Conservation (phyloP, 805 yeast species). For the Wilhelminamyces savonicus region DNA sequence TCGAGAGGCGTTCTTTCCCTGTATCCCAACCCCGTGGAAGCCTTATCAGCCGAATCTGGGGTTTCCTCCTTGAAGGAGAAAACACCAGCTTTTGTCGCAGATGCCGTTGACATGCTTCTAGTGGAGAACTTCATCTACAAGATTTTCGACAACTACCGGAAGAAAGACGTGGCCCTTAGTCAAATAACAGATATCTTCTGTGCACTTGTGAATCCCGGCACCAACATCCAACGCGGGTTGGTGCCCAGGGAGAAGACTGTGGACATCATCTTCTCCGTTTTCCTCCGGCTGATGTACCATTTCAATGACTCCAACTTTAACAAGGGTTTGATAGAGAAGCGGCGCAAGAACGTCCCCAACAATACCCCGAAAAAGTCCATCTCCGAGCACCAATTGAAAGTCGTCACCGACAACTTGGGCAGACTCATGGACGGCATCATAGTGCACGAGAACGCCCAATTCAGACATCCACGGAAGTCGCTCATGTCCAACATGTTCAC, state of each 20-base stretch:
- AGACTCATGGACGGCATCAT: slow-evolving; percentile 17
- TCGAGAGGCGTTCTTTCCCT: not conserved
- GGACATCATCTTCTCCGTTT: slow-evolving; percentile 22
- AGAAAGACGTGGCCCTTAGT: slow-evolving; percentile 9
- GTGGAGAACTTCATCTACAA: slow-evolving; percentile 30
- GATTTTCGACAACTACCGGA: slow-evolving; percentile 18
- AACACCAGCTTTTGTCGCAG: slow-evolving; percentile 1
- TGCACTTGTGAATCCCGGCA: slow-evolving; percentile 10
- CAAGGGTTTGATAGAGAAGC: slow-evolving; percentile 6
- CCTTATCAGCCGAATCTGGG: too few species aligned
- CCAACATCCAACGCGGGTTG: slow-evolving; percentile 12
- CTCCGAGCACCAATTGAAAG: slow-evolving; percentile 15
- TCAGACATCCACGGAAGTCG: too few species aligned
- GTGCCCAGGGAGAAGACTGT: slow-evolving; percentile 21
- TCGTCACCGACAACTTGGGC: slow-evolving; percentile 13
- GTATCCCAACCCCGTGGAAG: not conserved
- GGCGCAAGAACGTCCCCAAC: slow-evolving; percentile 9
- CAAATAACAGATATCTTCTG: slow-evolving; percentile 22
- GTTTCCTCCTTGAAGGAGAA: not conserved
- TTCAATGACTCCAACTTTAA: slow-evolving; percentile 23
- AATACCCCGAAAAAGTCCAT: slow-evolving; percentile 21
- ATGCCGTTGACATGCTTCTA: slow-evolving; percentile 20
- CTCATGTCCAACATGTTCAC: slow-evolving; percentile 13
- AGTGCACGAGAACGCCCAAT: slow-evolving; percentile 9
- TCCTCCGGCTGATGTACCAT: slow-evolving; percentile 21